Percentiles rank a stretch among this genome's conserved stretches.
Conservation (phyloP, 805 yeast species). For the Metschnikowia chrysomelidarum region DNA sequence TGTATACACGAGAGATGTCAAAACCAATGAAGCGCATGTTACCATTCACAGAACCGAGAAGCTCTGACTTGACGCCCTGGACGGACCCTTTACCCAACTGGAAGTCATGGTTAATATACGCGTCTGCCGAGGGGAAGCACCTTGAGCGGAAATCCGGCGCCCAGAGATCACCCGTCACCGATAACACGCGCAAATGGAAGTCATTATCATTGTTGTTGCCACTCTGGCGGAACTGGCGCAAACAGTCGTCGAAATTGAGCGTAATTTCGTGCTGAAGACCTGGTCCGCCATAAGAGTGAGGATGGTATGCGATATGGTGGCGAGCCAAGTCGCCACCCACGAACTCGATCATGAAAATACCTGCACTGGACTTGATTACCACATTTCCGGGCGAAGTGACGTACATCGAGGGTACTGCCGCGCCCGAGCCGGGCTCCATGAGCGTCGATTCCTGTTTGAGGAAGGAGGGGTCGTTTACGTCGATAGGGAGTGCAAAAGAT, state of each 20-base stretch:
- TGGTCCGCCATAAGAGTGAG: slow-evolving; percentile 51
- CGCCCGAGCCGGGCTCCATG: slow-evolving; percentile 11
- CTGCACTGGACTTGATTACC: slow-evolving; percentile 53
- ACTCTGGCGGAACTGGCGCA: slow-evolving; percentile 27
- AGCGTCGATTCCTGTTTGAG: slow-evolving; percentile 36
- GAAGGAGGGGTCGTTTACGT: slow-evolving; percentile 45
- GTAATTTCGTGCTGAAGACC: slow-evolving; percentile 57
- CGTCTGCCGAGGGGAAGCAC: slow-evolving; percentile 18
- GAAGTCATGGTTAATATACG: slow-evolving; percentile 34
- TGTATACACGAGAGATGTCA: slow-evolving; percentile 39
- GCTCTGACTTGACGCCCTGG: slow-evolving; percentile 37
- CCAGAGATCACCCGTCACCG: slow-evolving; percentile 60
- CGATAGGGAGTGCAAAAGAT: slow-evolving; percentile 69
- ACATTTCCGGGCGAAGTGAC: slow-evolving; percentile 23
- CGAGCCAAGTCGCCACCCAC: slow-evolving; percentile 55
- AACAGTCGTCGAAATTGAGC: slow-evolving; percentile 46
- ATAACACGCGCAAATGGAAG: slow-evolving; percentile 52
- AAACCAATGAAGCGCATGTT: slow-evolving; percentile 22
- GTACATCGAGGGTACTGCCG: slow-evolving; percentile 24
- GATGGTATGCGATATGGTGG: slow-evolving; percentile 60
- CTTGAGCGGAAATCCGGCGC: slow-evolving; percentile 48
- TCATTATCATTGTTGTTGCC: slow-evolving; percentile 25
- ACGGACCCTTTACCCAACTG: slow-evolving; percentile 41
- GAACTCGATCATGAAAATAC: slow-evolving; percentile 75
- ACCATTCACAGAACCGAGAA: slow-evolving; percentile 29